Base-by-base conservation (phyloP, 2,329 filamentous ascomycete species). In the Aspergillus sp. region DNA sequence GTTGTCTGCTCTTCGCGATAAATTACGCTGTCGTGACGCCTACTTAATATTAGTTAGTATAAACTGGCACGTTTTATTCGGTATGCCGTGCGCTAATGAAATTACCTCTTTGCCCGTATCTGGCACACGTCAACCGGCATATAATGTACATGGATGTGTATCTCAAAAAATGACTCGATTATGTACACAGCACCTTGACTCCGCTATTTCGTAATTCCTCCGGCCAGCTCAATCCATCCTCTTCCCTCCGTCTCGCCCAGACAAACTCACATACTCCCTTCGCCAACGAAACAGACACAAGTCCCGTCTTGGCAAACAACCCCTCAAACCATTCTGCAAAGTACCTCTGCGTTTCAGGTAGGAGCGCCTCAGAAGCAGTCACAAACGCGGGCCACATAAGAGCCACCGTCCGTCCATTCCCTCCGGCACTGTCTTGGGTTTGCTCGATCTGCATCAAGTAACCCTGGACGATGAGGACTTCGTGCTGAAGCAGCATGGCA, bases 371-470 rank as follows among this genome's bases (percentile, higher is more conserved):
- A 39, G 53, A 57, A 3, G 54, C 56, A 6, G 56, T 47, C n/a
- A 58, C 55, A 13, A 58, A 58, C 1, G 51, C 51, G 0, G 53
- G 56, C 53, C 54, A 58, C 22, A 57, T 57, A 3, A 57, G 46
- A 1, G 49, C 49, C 5, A 47, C 54, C 20, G 42, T 57, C 25
- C 25, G 10, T 30, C 25, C 10, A 30, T 30, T 12, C 9, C 25
- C 25, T 12, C 25, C 9, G 25, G 10, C 9, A 10, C 25, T 30
- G 25, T 7, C 30, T 43, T 49, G 45, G 9, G 50, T 47, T n/a
- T 43, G 43, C 20, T 51, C 42, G 2, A 43, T 46, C 25, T 33
- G 22, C 7, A 42, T 38, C 17, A 56, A 25, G 12, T 38, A 45
- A 6, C 27, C 17, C 12, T 37, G 39, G 7, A 58, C 49, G 3